Percentiles rank a stretch among this genome's conserved stretches.
Evolutionary conservation across 2,329 filamentous ascomycete genomes (phyloP).

Genomic region (Pleurostoma richardsiae): DNA sequence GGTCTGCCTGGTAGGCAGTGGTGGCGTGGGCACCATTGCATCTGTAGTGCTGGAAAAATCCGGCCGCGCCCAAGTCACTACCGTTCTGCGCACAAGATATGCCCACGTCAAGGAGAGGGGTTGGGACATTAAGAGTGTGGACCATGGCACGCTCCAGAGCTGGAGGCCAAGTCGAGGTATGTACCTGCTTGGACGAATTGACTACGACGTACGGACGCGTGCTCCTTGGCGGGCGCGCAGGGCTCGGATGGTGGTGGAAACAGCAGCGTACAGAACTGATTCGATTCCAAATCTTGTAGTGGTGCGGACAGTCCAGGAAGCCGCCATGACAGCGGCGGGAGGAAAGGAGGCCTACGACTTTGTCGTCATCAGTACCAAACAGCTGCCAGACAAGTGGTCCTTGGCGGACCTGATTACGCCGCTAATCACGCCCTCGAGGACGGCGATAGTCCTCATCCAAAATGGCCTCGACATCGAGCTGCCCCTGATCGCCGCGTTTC

Average conservation of each 20-base stretch:
- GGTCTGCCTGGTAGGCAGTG: neutral
- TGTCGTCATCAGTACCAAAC: neutral
- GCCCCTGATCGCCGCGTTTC: neutral
- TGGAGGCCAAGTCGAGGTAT: neutral
- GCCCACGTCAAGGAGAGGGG: neutral
- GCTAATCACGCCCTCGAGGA: neutral
- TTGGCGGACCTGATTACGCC: neutral
- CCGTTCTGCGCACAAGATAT: neutral
- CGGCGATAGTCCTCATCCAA: neutral
- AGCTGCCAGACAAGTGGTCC: neutral
- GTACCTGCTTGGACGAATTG: neutral
- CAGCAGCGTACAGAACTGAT: neutral
- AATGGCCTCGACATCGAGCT: neutral
- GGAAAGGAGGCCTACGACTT: neutral
- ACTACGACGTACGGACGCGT: too few relatives aligned
- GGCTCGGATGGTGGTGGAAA: too few relatives aligned
- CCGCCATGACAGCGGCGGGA: neutral
- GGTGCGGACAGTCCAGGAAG: neutral
- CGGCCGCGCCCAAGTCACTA: neutral
- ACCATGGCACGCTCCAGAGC: neutral
- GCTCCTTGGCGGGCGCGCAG: too few relatives aligned
- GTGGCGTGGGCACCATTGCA: neutral
- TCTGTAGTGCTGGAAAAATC: neutral
- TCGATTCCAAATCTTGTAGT: neutral
- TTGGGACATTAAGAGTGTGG: neutral